A percentile compares a stretch with the other conserved stretches of the same genome.
phyloP scores from a whole-genome alignment of 371 early-diverging fungal species.

The Rhizopus sp. region DNA sequence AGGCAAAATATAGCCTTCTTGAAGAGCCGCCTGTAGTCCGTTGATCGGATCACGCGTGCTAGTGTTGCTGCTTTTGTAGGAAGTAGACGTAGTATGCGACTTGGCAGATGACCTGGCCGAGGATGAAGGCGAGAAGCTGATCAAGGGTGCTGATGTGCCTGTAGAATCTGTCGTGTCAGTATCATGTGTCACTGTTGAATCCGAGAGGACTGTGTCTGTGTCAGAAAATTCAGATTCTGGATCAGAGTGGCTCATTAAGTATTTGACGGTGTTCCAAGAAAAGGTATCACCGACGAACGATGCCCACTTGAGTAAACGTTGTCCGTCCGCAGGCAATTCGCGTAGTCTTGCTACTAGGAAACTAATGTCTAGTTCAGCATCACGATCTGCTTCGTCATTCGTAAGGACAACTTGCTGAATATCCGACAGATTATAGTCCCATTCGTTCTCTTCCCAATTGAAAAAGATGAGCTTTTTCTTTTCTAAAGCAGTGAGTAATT shows the following conservation, averaged over 20 bases:
- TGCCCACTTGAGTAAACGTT: slow-evolving; percentile 42
- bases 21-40: slow-evolving; percentile 47
- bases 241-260: slow-evolving; percentile 38
- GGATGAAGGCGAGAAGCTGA: slow-evolving; percentile 8
- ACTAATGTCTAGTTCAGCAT: slow-evolving; percentile 35
- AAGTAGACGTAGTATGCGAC: not conserved
- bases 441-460: slow-evolving; percentile 49
- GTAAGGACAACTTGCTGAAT: slow-evolving; percentile 30
- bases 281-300: slow-evolving; percentile 50
- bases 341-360: slow-evolving; percentile 36
- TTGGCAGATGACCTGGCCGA: not conserved
- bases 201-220: slow-evolving; percentile 10
- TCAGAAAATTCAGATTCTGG: slow-evolving; percentile 36
- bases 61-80: not conserved
- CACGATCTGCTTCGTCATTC: slow-evolving; percentile 14
- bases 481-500: slow-evolving; percentile 38
- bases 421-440: slow-evolving; percentile 42
- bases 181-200: not conserved
- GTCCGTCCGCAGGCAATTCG: slow-evolving; percentile 40
- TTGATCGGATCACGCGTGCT: slow-evolving; percentile 34
- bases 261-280: slow-evolving; percentile 44
- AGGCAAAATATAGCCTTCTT: slow-evolving; percentile 49
- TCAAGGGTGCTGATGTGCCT: not conserved
- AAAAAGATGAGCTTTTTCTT: slow-evolving; percentile 48
- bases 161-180: not conserved